Base-by-base conservation (phyloP, 345 rosid genomes). In the Sonneratia alba region DNA sequence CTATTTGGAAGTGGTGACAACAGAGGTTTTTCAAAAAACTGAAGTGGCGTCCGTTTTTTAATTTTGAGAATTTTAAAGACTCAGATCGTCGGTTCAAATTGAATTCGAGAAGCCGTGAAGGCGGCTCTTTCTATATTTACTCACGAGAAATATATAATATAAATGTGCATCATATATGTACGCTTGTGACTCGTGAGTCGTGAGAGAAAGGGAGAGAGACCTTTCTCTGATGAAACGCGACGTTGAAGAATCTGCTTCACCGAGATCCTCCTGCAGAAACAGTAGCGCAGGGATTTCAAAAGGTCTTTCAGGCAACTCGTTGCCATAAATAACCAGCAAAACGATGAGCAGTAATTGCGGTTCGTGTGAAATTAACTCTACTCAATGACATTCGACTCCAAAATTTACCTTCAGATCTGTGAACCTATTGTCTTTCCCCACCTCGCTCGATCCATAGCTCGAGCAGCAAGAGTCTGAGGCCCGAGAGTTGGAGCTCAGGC, bases 191-290 rank as follows among this genome's bases (percentile, higher is more conserved):
- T 42, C 10, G 6, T 42, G 3, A 13, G 15, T 48, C 16, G 53
- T 8, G 53, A 48, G 53, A 48, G 53, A 13, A 56, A 0, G 5
- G 13, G 6, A 47, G 12, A 36, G n/a, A 48, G 62, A 86, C 88
- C 88, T 83, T 70, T 79, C 85, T 61, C 73, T 77, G 72, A 81
- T 34, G 70, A 79, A 73, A 38, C 59, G 75, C 82, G 74, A 74
- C 83, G 86, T 70, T 66, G 87, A 80, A 74, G 91, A 79, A 80
- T 85, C 90, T 53, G 61, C 87, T 56, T 86, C 91, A 51, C 59
- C 82, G 37, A 83, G 77, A 70, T 81, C 90, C 72, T 72, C 69
- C 78, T 47, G 72, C 38, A 74, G 71, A 71, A 78, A 67, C 68
- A 71, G 74, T 32, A 53, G 18, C n/a, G 63, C 24, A 12, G 24